These are phyloP conservation scores for Cenchrus purpureus DNA, from an alignment of 176 grass and related monocot species.

Conservation along the genomic window DNA sequence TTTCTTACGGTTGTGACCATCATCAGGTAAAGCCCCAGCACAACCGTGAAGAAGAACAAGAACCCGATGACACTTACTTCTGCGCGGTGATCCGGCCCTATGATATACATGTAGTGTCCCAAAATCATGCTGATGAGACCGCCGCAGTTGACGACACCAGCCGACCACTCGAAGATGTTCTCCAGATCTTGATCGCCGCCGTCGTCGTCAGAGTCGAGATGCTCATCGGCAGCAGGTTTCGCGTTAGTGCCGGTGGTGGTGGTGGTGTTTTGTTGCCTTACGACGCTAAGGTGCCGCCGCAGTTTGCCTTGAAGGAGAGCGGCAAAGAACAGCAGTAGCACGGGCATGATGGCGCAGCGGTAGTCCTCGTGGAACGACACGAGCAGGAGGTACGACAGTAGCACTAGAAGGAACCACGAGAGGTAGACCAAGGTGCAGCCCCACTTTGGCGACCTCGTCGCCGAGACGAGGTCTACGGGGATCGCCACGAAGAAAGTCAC, in stretches of 20 bases:
- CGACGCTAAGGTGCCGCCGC: background rate
- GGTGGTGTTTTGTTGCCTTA: no score
- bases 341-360: background rate
- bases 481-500: background rate
- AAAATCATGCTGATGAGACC: background rate
- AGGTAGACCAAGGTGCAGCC: background rate
- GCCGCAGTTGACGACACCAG: background rate
- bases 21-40: background rate
- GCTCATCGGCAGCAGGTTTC: background rate
- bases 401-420: slow-evolving; percentile 3
- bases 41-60: background rate
- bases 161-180: background rate
- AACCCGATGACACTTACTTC: background rate
- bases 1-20: background rate
- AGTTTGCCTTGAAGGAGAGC: background rate
- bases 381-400: background rate
- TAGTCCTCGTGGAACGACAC: background rate
- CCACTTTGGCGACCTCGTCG: background rate
- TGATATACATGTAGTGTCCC: background rate
- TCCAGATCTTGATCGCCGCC: background rate
- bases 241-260: no score
- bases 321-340: background rate
- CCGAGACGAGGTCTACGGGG: background rate
- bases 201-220: background rate
- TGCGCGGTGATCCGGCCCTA: no score